Percentiles rank a stretch among this genome's conserved stretches.
Evolutionary conservation across 768 basidiomycete genomes (phyloP).

Genomic region (Pulveroboletus ravenelii): DNA sequence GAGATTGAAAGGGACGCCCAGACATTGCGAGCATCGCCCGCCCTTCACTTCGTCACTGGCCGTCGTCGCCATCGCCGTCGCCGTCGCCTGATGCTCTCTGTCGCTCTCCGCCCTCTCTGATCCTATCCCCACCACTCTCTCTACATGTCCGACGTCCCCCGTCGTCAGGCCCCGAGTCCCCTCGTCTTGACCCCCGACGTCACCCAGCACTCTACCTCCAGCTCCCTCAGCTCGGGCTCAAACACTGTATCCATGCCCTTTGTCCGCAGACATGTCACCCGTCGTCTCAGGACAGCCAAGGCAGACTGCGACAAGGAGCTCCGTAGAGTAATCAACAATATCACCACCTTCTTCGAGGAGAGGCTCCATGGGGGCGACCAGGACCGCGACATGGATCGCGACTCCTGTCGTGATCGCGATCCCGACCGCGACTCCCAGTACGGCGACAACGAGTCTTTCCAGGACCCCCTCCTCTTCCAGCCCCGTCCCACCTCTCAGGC

Average conservation of each 20-base stretch:
- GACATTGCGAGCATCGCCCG: conserved; percentile 4
- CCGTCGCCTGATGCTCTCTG: conserved; percentile 16
- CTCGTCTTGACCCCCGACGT: conserved; percentile 71
- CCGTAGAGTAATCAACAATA: conserved; percentile 86
- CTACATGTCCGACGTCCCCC: conserved; percentile 34
- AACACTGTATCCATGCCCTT: conserved; percentile 90
- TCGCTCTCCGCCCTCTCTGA: conserved; percentile 11
- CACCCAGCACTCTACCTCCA: conserved; percentile 22
- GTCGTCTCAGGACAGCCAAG: conserved; percentile 91
- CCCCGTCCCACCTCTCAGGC: conserved; percentile 52
- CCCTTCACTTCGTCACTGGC: conserved; percentile 18
- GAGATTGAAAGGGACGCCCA: conserved; percentile 5
- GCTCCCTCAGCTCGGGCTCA: conserved; percentile 45
- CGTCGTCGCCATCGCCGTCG: conserved; percentile 13
- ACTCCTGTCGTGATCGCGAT: conserved; percentile 44
- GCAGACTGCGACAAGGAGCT: conserved; percentile 96
- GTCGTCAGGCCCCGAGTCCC: conserved; percentile 63
- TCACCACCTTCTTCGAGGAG: conserved; percentile 94
- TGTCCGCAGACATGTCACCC: conserved; percentile 87
- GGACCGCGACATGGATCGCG: conserved; percentile 58
- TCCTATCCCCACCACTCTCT: not conserved
- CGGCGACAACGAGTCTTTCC: conserved; percentile 51
- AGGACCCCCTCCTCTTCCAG: conserved; percentile 59
- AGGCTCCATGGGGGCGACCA: conserved; percentile 74
- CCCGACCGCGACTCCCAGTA: conserved; percentile 55